Evolutionary conservation across 176 grass and related monocot genomes (phyloP).

Genomic region (Neostapfia colusana): DNA sequence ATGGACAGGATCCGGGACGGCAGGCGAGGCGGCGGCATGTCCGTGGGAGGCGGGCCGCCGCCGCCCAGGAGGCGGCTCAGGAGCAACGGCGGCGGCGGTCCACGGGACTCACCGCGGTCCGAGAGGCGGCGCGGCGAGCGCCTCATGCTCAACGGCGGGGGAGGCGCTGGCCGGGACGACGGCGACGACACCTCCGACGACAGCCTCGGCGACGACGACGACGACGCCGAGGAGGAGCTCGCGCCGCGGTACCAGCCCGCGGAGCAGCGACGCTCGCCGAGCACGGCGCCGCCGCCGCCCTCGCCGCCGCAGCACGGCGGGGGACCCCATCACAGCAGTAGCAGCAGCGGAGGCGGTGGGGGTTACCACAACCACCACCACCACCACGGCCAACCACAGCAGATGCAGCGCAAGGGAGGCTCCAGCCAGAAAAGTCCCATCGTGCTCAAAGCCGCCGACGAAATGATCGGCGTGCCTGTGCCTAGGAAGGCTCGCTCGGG

Average conservation of each 20-base stretch:
- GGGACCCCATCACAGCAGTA: slow-evolving; percentile 46
- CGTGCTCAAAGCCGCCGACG: slow-evolving; percentile 71
- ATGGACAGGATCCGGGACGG: slow-evolving; percentile 77
- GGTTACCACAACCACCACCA: slow-evolving; percentile 63
- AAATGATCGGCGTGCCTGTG: slow-evolving; percentile 95
- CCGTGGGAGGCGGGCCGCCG: slow-evolving; percentile 48
- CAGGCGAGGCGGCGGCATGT: slow-evolving; percentile 43
- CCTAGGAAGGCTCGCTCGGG: slow-evolving; percentile 92
- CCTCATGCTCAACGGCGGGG: slow-evolving; percentile 62
- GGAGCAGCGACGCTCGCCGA: slow-evolving; percentile 45
- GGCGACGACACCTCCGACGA: slow-evolving; percentile 87
- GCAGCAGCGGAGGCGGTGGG: slow-evolving; percentile 52
- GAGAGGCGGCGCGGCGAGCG: slow-evolving; percentile 56
- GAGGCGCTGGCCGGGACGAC: slow-evolving; percentile 48
- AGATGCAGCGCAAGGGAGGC: slow-evolving; percentile 62
- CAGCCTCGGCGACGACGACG: slow-evolving; percentile 73
- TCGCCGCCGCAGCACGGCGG: slow-evolving; percentile 50
- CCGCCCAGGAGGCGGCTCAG: slow-evolving; percentile 49
- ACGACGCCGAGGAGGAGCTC: slow-evolving; percentile 76
- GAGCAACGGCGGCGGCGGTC: slow-evolving; percentile 47
- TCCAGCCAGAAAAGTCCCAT: slow-evolving; percentile 52
- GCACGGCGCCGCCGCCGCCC: slow-evolving; percentile 67
- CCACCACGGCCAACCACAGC: slow-evolving; percentile 49
- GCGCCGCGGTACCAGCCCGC: slow-evolving; percentile 44
- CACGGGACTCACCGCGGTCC: slow-evolving; percentile 49